Evolutionary conservation across 257 asterid genomes (phyloP), one percentile per base, ranked within the genome.

Genomic region (Asclepias syriaca): DNA sequence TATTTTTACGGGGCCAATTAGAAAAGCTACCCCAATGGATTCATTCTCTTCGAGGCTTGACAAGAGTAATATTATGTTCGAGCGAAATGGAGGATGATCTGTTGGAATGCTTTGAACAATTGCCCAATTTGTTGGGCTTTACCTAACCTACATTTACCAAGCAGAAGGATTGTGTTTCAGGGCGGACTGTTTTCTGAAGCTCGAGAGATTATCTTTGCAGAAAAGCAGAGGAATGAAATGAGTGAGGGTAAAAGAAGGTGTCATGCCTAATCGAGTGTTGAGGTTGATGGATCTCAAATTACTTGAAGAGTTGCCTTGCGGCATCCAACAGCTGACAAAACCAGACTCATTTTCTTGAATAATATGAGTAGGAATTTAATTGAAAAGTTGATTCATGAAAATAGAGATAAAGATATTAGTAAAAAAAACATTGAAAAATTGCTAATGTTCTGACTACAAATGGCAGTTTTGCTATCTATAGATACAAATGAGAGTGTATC

Each of bases 1-100:
- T 79, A 49, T 3, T 0, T 39, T 67, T 82, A 14, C 21, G 59
- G 46, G 81, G 79, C 7, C 24, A 37, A 53, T 27, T 82, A 64
- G 72, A 75, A 66, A 73, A 78, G 68, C 5, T 78, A 27, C 83
- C 79, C 9, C 66, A 34, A 11, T 82, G 83, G 85, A 32, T 82
- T 56, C 29, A 53, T 34, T 68, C 74, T 57, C 83, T 73, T 63
- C 65, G 48, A 6, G 72, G 81, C 45, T 69, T 78, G 21, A 54
- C 59, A 4, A 73, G 54, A 45, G 56, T 82, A 22, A 13, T 0
- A 34, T 46, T 82, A 7, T 21, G 6, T 0, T 40, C 60, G 72
- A 75, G 77, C 55, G 46, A 32, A 40, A 50, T 82, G 40, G 67
- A 39, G 55, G 81, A 81, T 16, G 78, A 65, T 12, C 79, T 75